Evolutionary conservation across 2,329 filamentous ascomycete species (phyloP).

Genomic region (Pseudopyrenochaeta lycopersici): DNA sequence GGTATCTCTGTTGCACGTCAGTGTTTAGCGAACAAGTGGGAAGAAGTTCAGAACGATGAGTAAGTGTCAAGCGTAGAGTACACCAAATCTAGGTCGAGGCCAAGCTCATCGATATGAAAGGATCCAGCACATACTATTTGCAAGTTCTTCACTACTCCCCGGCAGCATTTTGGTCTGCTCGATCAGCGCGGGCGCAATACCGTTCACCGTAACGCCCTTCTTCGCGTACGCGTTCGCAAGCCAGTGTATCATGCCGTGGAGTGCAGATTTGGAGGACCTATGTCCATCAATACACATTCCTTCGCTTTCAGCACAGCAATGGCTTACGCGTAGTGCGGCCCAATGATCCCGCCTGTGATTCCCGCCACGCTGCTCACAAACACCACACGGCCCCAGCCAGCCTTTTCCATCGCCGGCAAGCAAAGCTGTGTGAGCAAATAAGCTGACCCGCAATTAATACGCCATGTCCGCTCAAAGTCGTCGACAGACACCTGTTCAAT

Average conservation of each 20-base stretch:
- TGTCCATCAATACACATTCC: neutral
- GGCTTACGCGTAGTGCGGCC: constrained; percentile 48
- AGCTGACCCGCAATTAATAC: constrained; percentile 47
- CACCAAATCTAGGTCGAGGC: neutral
- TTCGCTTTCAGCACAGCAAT: neutral
- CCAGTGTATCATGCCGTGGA: constrained; percentile 59
- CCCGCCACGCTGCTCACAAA: constrained; percentile 52
- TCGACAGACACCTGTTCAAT: constrained; percentile 47
- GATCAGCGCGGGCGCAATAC: constrained; percentile 59
- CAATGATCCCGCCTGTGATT: constrained; percentile 52
- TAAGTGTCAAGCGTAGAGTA: too few relatives aligned
- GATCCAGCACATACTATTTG: constrained; percentile 31
- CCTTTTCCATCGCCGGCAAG: constrained; percentile 47
- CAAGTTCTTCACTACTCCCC: constrained; percentile 44
- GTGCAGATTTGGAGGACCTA: constrained; percentile 51
- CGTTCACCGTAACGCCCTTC: constrained; percentile 59
- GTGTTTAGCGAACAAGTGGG: neutral
- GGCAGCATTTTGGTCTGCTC: constrained; percentile 57
- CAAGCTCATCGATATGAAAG: neutral
- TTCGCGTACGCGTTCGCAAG: constrained; percentile 53
- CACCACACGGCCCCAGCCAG: constrained; percentile 49
- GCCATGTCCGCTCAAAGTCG: constrained; percentile 50
- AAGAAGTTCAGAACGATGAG: neutral
- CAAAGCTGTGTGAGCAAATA: constrained; percentile 52
- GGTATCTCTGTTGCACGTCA: constrained; percentile 48